phyloP scores from a whole-genome alignment of 345 rosid genomes.

The Syzygium oleosum region DNA sequence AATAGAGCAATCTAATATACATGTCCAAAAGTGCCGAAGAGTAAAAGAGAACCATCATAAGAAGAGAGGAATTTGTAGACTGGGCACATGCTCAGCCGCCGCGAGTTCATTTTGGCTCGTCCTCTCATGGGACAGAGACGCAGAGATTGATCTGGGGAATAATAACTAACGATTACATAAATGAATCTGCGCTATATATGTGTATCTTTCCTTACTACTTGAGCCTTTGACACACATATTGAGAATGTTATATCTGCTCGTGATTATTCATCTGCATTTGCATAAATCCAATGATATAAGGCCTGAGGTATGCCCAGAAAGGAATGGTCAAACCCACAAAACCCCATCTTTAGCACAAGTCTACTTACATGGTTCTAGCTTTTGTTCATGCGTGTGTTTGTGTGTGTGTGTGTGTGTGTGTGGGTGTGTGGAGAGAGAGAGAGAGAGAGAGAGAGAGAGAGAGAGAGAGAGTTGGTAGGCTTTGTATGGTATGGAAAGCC shows the following conservation, averaged over 20 bases:
- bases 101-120: neutral
- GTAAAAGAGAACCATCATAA: neutral
- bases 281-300: neutral
- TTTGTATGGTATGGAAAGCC: no score
- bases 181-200: neutral
- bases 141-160: neutral
- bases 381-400: neutral
- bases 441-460: no score
- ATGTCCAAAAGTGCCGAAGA: neutral
- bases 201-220: neutral
- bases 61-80: neutral
- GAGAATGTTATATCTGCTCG: neutral
- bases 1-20: neutral
- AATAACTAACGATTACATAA: neutral
- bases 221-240: neutral
- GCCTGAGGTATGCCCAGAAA: neutral
- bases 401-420: no score
- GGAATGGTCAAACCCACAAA: neutral
- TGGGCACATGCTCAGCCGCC: neutral
- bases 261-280: neutral
- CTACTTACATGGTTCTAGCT: neutral
- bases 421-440: no score
- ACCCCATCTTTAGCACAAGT: neutral
- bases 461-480: no score
- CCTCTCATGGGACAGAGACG: neutral